Evolutionary conservation across 768 basidiomycete genomes (phyloP), one percentile per base, ranked within the genome.

Genomic region (Kwoniella shandongensis): DNA sequence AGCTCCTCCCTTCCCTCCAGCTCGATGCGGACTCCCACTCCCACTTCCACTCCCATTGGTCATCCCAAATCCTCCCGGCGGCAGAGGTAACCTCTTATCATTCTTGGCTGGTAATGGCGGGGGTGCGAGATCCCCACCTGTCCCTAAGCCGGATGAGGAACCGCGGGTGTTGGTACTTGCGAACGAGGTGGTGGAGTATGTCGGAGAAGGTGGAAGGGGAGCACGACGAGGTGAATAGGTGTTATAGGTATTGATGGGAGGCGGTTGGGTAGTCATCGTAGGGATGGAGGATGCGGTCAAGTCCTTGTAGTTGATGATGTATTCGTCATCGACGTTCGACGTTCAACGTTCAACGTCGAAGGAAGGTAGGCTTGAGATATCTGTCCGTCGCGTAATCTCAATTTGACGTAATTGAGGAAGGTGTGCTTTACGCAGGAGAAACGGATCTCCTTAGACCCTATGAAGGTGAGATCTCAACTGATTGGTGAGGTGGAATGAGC

Each of bases 81-180:
- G 44, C 10, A 49, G 29, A 32, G 50, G 61, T 17, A 56, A 30
- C 32, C 39, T 36, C 42, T 29, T 38, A 39, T 40, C 44, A 35
- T 50, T 44, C 42, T 63, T 58, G 23, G 48, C 38, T 27, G 62
- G 57, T 17, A 63, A 20, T n/a, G 59, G 59, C 13, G 61, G 61
- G 8, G 51, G 49, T 4, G 32, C 46, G n/a, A 36, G 17, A 41
- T 56, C 32, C 1, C 50, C 56, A 10, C 25, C 17, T 1, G 42
- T 46, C 4, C 56, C 56, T 20, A 58, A 38, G 25, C 56, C 56
- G 41, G 42, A 25, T 6, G 39, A 36, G 7, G 51, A 51, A 12
- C 46, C 50, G 11, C 45, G 44, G 12, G 48, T 48, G 15, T 32
- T 50, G 17, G 50, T 51, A 40, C 46, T 49, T 22, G 56, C 49